Evolutionary conservation across 164 flowering plant genomes (phyloP), one percentile per base, ranked within the genome.

Genomic region (Piper longum): DNA sequence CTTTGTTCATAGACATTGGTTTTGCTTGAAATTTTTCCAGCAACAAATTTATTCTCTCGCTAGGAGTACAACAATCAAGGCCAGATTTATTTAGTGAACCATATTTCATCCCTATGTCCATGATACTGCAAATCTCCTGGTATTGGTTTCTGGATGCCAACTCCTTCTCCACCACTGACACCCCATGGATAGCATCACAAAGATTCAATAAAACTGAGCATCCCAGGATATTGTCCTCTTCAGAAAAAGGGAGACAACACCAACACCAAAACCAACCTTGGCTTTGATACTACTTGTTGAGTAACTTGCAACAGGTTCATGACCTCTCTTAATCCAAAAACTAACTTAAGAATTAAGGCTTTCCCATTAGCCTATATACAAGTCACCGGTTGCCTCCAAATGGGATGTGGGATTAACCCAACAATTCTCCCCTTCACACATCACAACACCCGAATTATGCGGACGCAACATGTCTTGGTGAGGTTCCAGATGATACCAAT

Each of bases 101-200:
- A 75, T 90, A 93, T n/a, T 69, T 71, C 91, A 93, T 82, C 57
- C 99, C 99, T 57, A 88, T 75, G 72, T 80, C 84, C 92, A 85
- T 87, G 41, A 90, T 86, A 77, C 84, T 85, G 66, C 76, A 76
- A 57, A 82, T 79, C 73, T 88, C 92, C 65, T 71, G 75, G 71
- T 93, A 88, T 55, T 76, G 76, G 54, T 75, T 71, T 78, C 97
- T 84, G 54, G 48, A 64, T 65, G 67, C 82, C 64, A 93, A 79
- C 65, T 85, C 89, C 65, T 84, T 87, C 78, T 93, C 99, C 61
- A 93, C 84, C 62, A 88, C 63, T 78, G 80, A 84, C 60, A 87
- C 93, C 40, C 97, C 99, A 80, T 72, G 78, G 74, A 83, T 80
- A 62, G 97, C 91, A 78, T 93, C 99, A 61, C 70, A 70, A 66